These are phyloP conservation scores for Gracilariopsis chorda DNA, from an alignment of 23 red algal species.

Conservation along the genomic window DNA sequence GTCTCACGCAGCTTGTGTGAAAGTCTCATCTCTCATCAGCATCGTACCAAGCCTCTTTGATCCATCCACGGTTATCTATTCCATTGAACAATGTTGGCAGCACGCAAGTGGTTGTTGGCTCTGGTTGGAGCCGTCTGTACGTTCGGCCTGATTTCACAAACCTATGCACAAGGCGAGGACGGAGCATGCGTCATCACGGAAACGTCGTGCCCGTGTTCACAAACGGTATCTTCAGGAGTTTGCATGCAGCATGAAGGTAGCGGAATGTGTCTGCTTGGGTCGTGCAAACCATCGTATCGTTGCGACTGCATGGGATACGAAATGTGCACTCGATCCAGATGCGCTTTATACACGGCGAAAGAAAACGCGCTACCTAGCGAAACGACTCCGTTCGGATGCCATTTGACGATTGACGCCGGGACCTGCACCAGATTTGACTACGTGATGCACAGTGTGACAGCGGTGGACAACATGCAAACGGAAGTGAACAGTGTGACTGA, in stretches of 20 bases:
- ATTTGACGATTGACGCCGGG: not conserved
- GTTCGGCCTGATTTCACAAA: not conserved
- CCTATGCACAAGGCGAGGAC: not conserved
- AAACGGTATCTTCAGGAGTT: not conserved
- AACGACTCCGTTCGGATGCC: constrained; percentile 1
- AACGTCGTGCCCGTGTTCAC: constrained; percentile 9
- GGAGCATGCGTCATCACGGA: constrained; percentile 41
- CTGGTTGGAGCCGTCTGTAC: not conserved
- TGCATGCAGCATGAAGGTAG: constrained; percentile 8
- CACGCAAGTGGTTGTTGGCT: not conserved
- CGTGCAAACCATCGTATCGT: constrained; percentile 13
- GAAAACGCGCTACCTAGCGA: not conserved
- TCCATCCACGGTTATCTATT: too few relatives aligned
- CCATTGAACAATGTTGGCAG: too few relatives aligned
- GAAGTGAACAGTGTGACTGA: not conserved
- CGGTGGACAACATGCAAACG: constrained; percentile 6
- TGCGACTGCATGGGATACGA: constrained; percentile 48
- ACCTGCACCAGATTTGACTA: constrained; percentile 26
- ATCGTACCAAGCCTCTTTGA: too few relatives aligned
- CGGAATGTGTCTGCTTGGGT: not conserved
- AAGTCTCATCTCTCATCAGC: too few relatives aligned
- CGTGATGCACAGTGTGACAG: constrained; percentile 18
- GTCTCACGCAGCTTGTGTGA: too few relatives aligned
- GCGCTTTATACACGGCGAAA: not conserved
- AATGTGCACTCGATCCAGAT: not conserved